A percentile compares a stretch with the other conserved stretches of the same genome.
phyloP scores from a whole-genome alignment of 2,329 filamentous ascomycete genomes.

The Xylaria arbuscula region DNA sequence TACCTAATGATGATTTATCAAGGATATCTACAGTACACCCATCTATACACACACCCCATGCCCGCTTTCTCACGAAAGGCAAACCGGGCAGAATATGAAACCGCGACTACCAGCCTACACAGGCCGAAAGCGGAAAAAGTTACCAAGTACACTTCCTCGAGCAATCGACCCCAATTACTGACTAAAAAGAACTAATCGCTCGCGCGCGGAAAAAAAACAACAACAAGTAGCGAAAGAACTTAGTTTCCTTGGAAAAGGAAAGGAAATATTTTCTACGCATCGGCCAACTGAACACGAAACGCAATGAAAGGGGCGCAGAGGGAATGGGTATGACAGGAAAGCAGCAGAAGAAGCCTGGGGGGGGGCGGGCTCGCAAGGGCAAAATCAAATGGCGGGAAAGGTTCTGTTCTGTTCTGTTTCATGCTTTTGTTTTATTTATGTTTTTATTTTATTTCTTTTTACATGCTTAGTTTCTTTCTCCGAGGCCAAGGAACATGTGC shows the following conservation, averaged over 20 bases:
- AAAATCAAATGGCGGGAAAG: conserved; percentile 28
- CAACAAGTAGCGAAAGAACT: conserved; percentile 5
- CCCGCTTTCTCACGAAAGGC: conserved; percentile 41
- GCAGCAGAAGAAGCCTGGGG: background rate
- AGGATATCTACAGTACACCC: conserved; percentile 11
- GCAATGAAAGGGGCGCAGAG: background rate
- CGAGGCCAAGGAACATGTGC: background rate
- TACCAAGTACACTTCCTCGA: conserved; percentile 30
- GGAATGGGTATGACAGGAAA: conserved; percentile 20
- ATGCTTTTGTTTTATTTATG: background rate
- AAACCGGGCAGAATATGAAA: conserved; percentile 1
- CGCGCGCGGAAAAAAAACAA: conserved; percentile 30
- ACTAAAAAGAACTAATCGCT: conserved; percentile 39
- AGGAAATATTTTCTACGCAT: background rate
- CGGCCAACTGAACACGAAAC: conserved; percentile 18
- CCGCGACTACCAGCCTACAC: conserved; percentile 32
- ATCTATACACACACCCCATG: conserved; percentile 27
- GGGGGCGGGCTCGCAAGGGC: conserved; percentile 21
- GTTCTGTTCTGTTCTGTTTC: conserved; percentile 12
- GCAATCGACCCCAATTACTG: conserved; percentile 33
- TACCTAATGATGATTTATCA: conserved; percentile 22
- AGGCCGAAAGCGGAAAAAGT: conserved; percentile 34
- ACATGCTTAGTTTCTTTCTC: conserved; percentile 10
- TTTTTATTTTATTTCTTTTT: conserved; percentile 10
- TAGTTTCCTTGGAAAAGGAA: too few species aligned